Percentiles rank a stretch among this genome's conserved stretches.
These are phyloP conservation scores for Ophiorrhiza pumila DNA, from an alignment of 257 asterid species.

Conservation along the genomic window DNA sequence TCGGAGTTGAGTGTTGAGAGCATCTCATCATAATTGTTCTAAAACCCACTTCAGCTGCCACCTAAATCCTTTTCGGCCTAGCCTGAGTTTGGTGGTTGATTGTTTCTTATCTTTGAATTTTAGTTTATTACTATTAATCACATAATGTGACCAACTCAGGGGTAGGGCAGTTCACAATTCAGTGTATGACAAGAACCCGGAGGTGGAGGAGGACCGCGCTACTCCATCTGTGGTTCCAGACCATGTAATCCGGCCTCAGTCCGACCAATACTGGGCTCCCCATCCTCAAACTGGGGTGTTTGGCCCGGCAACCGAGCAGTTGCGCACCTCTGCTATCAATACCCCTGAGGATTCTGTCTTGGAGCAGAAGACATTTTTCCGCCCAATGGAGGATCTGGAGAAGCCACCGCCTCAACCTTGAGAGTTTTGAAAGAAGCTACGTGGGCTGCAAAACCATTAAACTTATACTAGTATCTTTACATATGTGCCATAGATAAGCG, in stretches of 20 bases:
- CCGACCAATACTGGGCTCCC: conserved; percentile 73
- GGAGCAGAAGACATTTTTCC: conserved; percentile 85
- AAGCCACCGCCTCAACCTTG: conserved; percentile 47
- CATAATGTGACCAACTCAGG: conserved; percentile 35
- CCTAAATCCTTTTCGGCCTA: no score
- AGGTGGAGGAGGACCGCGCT: conserved; percentile 55
- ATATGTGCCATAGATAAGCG: no score
- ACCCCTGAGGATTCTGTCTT: conserved; percentile 42
- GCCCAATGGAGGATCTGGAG: conserved; percentile 82
- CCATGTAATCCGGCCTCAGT: conserved; percentile 38
- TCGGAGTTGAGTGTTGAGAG: no score
- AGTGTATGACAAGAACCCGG: conserved; percentile 75
- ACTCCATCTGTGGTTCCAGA: conserved; percentile 54
- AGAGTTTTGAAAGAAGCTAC: conserved; percentile 18
- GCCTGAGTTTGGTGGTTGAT: no score
- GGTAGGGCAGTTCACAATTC: conserved; percentile 71
- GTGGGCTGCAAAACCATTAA: no score
- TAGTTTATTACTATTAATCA: no score
- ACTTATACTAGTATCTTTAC: neutral
- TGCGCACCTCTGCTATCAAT: conserved; percentile 10
- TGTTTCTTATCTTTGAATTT: no score
- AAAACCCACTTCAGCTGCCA: no score
- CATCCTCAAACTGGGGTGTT: conserved; percentile 88
- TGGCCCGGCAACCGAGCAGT: conserved; percentile 55
- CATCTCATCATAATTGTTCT: no score